These are phyloP conservation scores for Mikania micrantha DNA, from an alignment of 129 eudicot species.

Conservation along the genomic window DNA sequence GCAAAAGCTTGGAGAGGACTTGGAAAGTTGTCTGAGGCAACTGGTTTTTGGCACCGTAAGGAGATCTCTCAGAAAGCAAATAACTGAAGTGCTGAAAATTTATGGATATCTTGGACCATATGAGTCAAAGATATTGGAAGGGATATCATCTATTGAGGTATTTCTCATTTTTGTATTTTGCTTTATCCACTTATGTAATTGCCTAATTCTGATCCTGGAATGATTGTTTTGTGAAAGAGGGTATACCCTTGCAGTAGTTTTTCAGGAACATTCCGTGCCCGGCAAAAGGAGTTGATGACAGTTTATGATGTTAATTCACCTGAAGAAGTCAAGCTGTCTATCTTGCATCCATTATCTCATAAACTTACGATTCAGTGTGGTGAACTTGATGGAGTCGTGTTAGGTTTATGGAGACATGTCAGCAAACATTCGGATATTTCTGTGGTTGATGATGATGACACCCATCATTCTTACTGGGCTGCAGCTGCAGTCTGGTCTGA, in stretches of 20 bases:
- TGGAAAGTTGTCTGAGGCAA: constrained; percentile 65
- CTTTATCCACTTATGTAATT: constrained; percentile 7
- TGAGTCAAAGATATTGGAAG: constrained; percentile 69
- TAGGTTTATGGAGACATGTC: constrained; percentile 69
- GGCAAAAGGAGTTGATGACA: constrained; percentile 35
- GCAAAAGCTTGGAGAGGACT: constrained; percentile 96
- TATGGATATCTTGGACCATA: constrained; percentile 69
- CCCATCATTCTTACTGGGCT: constrained; percentile 83
- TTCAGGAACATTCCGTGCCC: constrained; percentile 39
- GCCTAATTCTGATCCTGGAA: constrained; percentile 32
- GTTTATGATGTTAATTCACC: constrained; percentile 29
- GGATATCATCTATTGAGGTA: constrained; percentile 72
- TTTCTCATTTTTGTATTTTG: constrained; percentile 5
- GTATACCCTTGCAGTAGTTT: constrained; percentile 89
- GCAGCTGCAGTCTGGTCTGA: constrained; percentile 92
- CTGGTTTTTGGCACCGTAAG: constrained; percentile 81
- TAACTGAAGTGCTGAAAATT: constrained; percentile 71
- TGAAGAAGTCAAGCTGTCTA: constrained; percentile 44
- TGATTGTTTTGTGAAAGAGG: constrained; percentile 55
- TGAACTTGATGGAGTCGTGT: constrained; percentile 87
- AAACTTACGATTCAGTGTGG: constrained; percentile 55
- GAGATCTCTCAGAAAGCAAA: constrained; percentile 74
- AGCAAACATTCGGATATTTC: constrained; percentile 42
- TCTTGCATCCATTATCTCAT: constrained; percentile 34
- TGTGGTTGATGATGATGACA: constrained; percentile 60